Evolutionary conservation across 2,329 filamentous ascomycete species (phyloP).

Genomic region (Bimuria novae-zelandiae): DNA sequence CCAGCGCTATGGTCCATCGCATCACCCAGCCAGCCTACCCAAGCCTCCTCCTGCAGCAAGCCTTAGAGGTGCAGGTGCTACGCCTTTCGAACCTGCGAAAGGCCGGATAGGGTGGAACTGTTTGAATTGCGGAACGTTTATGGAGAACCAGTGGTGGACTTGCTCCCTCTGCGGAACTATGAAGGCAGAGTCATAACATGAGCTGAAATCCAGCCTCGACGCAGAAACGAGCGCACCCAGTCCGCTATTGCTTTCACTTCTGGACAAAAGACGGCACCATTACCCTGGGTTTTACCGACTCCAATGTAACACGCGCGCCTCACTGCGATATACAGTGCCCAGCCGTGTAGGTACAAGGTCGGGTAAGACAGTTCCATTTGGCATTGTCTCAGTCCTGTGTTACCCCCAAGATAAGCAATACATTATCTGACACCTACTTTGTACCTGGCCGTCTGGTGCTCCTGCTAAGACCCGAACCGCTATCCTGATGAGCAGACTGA

Average conservation of each 20-base stretch:
- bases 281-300: too few relatives aligned
- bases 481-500: too few relatives aligned
- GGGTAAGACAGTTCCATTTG: too few relatives aligned
- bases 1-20: conserved; percentile 32
- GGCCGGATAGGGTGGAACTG: conserved; percentile 65
- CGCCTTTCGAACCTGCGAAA: conserved; percentile 49
- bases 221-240: not conserved
- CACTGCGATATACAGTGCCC: too few relatives aligned
- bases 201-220: not conserved
- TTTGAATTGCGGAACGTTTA: conserved; percentile 61
- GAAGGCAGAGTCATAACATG: conserved; percentile 50
- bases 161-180: conserved; percentile 64
- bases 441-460: too few relatives aligned
- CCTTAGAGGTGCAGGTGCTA: conserved; percentile 34
- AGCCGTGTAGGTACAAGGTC: too few relatives aligned
- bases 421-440: too few relatives aligned
- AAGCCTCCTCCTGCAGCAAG: conserved; percentile 37
- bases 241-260: not conserved
- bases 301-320: too few relatives aligned
- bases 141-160: conserved; percentile 69
- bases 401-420: too few relatives aligned
- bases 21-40: conserved; percentile 31
- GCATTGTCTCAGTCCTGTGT: too few relatives aligned
- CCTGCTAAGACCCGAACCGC: too few relatives aligned
- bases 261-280: not conserved